Evolutionary conservation across 305 asterid genomes (phyloP).

Genomic region (Fraxinus paxiana): DNA sequence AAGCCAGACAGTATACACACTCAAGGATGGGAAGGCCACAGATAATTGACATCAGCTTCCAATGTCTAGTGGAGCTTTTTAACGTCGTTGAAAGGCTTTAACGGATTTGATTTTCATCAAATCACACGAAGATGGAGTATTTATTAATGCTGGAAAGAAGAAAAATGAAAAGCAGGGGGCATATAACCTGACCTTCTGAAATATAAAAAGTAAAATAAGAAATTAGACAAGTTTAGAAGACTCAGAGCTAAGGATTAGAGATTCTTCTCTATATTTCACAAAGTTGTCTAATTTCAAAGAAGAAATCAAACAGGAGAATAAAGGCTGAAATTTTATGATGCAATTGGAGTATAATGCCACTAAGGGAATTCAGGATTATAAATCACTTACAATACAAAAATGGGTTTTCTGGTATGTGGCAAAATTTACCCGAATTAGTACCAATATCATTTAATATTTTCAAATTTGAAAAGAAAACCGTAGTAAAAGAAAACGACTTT

Average conservation of each 20-base stretch:
- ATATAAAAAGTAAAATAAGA: background rate
- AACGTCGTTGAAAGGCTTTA: background rate
- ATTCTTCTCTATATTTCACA: background rate
- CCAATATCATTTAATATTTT: background rate
- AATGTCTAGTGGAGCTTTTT: background rate
- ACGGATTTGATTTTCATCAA: background rate
- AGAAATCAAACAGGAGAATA: background rate
- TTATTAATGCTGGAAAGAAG: background rate
- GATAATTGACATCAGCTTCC: conserved; percentile 52
- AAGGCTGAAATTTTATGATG: background rate
- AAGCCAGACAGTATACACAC: conserved; percentile 73
- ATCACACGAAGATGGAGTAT: background rate
- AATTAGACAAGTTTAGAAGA: background rate
- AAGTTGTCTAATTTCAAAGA: background rate
- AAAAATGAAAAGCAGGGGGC: background rate
- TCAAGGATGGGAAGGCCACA: conserved; percentile 77
- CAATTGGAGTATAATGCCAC: background rate
- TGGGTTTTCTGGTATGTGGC: conserved; percentile 15
- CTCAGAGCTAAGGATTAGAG: background rate
- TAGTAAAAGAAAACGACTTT: background rate
- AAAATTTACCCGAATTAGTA: conserved; percentile 12
- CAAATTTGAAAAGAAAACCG: background rate
- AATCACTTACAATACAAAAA: conserved; percentile 2
- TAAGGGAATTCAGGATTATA: background rate
- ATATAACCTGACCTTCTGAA: background rate